Conservation (phyloP, 2,329 filamentous ascomycete species). For the Talaromyces sp. region DNA sequence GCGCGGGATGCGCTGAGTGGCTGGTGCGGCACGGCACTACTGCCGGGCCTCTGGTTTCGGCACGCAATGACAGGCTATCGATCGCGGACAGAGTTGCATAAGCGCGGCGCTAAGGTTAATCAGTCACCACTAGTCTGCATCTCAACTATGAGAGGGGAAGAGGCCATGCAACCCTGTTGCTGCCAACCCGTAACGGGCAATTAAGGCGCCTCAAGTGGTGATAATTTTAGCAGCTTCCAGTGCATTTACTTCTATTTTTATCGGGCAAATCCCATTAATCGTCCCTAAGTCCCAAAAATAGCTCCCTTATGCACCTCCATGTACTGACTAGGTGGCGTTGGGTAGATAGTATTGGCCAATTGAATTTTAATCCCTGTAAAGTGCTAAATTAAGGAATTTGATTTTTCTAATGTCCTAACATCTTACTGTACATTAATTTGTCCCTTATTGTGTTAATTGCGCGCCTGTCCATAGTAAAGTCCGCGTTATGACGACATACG, state of each 20-base stretch:
- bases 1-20: neutral
- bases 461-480: neutral
- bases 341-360: neutral
- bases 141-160: neutral
- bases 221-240: neutral
- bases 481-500: neutral
- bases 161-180: neutral
- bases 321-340: too few relatives aligned
- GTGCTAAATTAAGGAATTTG: neutral
- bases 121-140: neutral
- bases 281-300: neutral
- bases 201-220: neutral
- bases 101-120: neutral
- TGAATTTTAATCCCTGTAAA: neutral
- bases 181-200: neutral
- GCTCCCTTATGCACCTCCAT: neutral
- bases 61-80: slow-evolving; percentile 8
- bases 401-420: too few relatives aligned
- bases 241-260: neutral
- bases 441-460: too few relatives aligned
- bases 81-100: neutral
- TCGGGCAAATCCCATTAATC: neutral
- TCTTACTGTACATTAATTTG: too few relatives aligned
- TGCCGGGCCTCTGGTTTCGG: slow-evolving; percentile 1
- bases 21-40: neutral